These are phyloP conservation scores for Mimosa bimucronata DNA, from an alignment of 306 rosid genomes.

Conservation along the genomic window DNA sequence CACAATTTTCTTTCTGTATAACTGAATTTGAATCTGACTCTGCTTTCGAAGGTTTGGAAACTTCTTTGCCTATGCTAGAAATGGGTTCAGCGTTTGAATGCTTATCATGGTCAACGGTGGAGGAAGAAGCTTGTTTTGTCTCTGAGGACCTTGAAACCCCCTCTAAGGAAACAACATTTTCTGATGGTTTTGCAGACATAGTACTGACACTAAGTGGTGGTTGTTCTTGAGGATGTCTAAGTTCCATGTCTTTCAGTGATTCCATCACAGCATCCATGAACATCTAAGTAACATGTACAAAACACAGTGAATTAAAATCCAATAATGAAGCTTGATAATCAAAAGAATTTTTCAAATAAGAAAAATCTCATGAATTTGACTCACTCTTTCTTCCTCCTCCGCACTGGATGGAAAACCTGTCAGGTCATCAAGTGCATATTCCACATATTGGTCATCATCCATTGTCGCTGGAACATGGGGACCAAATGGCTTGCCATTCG, in stretches of 20 bases:
- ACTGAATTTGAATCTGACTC: conserved; percentile 48
- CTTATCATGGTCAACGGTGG: conserved; percentile 34
- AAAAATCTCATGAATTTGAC: conserved; percentile 39
- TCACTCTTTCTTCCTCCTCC: conserved; percentile 95
- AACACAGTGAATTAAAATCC: conserved; percentile 27
- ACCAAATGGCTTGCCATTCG: conserved; percentile 72
- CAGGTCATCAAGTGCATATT: conserved; percentile 85
- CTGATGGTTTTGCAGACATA: conserved; percentile 36
- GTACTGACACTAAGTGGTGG: conserved; percentile 40
- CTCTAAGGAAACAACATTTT: conserved; percentile 46
- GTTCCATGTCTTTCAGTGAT: conserved; percentile 78
- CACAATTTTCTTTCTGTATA: conserved; percentile 40
- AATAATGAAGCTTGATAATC: conserved; percentile 28
- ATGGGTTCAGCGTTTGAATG: conserved; percentile 49
- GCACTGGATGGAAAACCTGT: conserved; percentile 83
- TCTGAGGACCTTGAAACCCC: conserved; percentile 38
- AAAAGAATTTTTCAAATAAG: conserved; percentile 3
- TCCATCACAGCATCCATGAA: conserved; percentile 86
- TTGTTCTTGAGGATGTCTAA: conserved; percentile 52
- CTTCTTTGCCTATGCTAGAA: conserved; percentile 48
- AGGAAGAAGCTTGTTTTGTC: conserved; percentile 42
- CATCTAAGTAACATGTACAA: conserved; percentile 65
- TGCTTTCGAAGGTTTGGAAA: conserved; percentile 38
- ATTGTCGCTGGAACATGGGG: conserved; percentile 67
- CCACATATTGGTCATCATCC: conserved; percentile 87